Evolutionary conservation across 306 rosid species (phyloP), one percentile per base, ranked within the genome.

Genomic region (Hylodesmum podocarpum): DNA sequence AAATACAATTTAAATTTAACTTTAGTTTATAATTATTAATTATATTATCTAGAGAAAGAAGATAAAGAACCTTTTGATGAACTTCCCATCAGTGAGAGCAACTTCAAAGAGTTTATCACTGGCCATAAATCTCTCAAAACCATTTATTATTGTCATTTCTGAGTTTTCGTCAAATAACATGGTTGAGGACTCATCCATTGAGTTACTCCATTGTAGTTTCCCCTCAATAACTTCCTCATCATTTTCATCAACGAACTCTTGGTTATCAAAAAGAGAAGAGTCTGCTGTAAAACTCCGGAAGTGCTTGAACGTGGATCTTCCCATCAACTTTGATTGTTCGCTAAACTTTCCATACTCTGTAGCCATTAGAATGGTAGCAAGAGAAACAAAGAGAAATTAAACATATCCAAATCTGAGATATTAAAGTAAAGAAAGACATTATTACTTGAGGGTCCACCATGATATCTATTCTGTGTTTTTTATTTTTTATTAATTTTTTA

Each of bases 51-150:
- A 40, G 46, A 37, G 33, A 22, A 36, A 37, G 37, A 16, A 59
- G 65, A 21, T 31, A 33, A 64, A 88, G 24, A 70, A 89, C 98
- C 98, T 89, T 62, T 86, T 89, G 19, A 97, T 97, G 83, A 96
- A 81, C 76, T 86, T 94, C 39, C 96, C 97, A 67, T 94, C 96
- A 70, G 86, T 85, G 50, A 88, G 89, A 84, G 98, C 86, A 64
- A 94, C 96, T 71, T 94, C 96, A 49, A 96, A 91, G 24, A 94
- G 97, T 44, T 85, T 94, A 63, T 94, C 92, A 25, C 96, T 90
- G 3, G 84, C 87, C 88, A 91, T 76, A 16, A 91, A 84, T 79
- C 91, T 89, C 88, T 89, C 91, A 29, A 85, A 71, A 29, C 82
- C 83, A 16, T 93, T 96, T 18, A 79, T 37, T 25, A 11, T 68